Conservation (phyloP, 495 filamentous ascomycete genomes). For the Baudoinia panamericana region DNA sequence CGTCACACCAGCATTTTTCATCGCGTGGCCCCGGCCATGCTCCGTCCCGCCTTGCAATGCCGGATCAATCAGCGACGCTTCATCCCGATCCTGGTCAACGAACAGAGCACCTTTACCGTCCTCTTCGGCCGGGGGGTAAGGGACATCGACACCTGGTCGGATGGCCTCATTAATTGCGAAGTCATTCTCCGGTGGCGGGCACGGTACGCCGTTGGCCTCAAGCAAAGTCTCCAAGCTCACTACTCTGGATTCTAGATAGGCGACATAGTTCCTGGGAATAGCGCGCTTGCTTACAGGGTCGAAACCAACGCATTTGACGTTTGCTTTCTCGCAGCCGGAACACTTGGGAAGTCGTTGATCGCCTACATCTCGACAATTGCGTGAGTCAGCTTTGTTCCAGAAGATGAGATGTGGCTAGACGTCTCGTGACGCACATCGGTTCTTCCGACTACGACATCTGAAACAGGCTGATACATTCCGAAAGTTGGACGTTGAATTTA, state of each 20-base stretch:
- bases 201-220: conserved; percentile 52
- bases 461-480: conserved; percentile 94
- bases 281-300: conserved; percentile 91
- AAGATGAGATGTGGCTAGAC: no score
- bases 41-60: conserved; percentile 36
- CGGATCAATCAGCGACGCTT: conserved; percentile 13
- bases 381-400: no score
- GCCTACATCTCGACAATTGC: no score
- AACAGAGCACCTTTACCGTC: background rate
- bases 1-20: no score
- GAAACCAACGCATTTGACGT: conserved; percentile 78
- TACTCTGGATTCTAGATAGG: conserved; percentile 79
- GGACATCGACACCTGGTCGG: conserved; percentile 32
- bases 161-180: conserved; percentile 46
- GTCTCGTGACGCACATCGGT: no score
- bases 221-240: conserved; percentile 72
- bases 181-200: conserved; percentile 59
- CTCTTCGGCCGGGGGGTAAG: conserved; percentile 6
- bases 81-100: background rate
- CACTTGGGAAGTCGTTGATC: conserved; percentile 86
- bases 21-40: no score
- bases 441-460: conserved; percentile 82
- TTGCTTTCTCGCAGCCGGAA: conserved; percentile 76
- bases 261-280: conserved; percentile 82
- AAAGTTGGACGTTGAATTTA: conserved; percentile 35